Evolutionary conservation across 371 early-diverging fungal species (phyloP).

Genomic region (Umbelopsis sp.): DNA sequence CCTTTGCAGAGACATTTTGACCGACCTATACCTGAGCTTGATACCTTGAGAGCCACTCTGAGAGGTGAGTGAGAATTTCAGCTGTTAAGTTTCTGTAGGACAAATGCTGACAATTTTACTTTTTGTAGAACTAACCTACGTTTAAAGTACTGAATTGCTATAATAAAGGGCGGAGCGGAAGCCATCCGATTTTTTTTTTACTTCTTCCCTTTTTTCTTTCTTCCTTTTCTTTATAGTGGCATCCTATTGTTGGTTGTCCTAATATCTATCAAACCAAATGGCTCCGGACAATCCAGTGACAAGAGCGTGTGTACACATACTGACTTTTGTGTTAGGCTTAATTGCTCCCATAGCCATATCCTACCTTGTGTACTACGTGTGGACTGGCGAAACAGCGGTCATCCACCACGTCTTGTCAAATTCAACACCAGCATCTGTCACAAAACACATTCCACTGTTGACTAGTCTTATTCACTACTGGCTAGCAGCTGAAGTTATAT

Average conservation of each 20-base stretch:
- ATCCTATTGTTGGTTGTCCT: neutral
- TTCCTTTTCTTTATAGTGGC: constrained; percentile 10
- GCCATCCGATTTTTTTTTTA: neutral
- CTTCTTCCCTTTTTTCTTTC: constrained; percentile 13
- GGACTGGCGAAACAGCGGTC: neutral
- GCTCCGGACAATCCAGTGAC: constrained; percentile 21
- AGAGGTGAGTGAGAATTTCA: constrained; percentile 43
- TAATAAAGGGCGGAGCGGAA: constrained; percentile 1
- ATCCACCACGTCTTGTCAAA: neutral
- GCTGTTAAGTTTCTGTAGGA: no score
- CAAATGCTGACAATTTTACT: neutral
- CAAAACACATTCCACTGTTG: constrained; percentile 22
- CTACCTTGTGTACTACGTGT: constrained; percentile 2
- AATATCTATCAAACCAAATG: neutral
- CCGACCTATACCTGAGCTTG: constrained; percentile 67
- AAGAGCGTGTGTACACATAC: constrained; percentile 5
- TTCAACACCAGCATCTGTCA: neutral
- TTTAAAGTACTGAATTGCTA: neutral
- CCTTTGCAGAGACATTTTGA: constrained; percentile 57
- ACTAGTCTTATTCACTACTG: constrained; percentile 35
- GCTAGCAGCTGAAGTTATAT: constrained; percentile 43
- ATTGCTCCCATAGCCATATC: constrained; percentile 20
- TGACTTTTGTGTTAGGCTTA: constrained; percentile 13
- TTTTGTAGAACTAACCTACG: constrained; percentile 2
- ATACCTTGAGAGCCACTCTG: constrained; percentile 58